Evolutionary conservation across 2,329 filamentous ascomycete species (phyloP).

Genomic region (Ceratocystis huliohia): DNA sequence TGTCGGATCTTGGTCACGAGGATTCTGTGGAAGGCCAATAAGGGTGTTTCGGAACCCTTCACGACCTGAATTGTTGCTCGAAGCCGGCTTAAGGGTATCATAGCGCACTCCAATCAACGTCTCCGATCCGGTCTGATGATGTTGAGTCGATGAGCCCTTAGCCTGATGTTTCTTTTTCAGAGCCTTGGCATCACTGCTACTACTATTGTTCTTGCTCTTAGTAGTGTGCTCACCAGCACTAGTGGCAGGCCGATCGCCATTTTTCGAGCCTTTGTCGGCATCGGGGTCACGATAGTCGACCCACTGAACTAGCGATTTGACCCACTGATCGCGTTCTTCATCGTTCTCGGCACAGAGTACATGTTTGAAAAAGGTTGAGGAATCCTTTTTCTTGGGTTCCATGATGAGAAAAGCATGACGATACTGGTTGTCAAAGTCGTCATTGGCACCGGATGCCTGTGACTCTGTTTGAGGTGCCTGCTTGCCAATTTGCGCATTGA

Average conservation of each 20-base stretch:
- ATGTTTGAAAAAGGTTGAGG: constrained; percentile 74
- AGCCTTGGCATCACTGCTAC: constrained; percentile 21
- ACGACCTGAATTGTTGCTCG: constrained; percentile 29
- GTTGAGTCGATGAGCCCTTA: constrained; percentile 22
- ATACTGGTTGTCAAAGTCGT: constrained; percentile 85
- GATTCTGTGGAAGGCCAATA: constrained; percentile 27
- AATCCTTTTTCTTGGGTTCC: constrained; percentile 94
- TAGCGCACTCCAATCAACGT: constrained; percentile 46
- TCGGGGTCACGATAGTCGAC: constrained; percentile 60
- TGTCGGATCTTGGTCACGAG: constrained; percentile 25
- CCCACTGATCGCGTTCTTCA: constrained; percentile 83
- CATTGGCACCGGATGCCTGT: constrained; percentile 32
- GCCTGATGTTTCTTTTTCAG: constrained; percentile 27
- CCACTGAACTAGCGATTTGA: constrained; percentile 77
- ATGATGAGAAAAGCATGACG: constrained; percentile 90
- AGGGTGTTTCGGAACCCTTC: constrained; percentile 29
- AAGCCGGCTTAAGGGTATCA: constrained; percentile 41
- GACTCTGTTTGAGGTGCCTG: constrained; percentile 53
- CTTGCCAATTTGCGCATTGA: constrained; percentile 84
- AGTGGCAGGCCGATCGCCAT: constrained; percentile 25
- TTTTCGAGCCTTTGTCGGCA: constrained; percentile 35
- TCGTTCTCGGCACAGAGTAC: constrained; percentile 95
- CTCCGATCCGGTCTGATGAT: constrained; percentile 33
- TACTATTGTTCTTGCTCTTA: constrained; percentile 34
- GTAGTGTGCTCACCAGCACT: constrained; percentile 17